Conservation (phyloP, 2,329 filamentous ascomycete genomes). For the Cercospora nicotianae region DNA sequence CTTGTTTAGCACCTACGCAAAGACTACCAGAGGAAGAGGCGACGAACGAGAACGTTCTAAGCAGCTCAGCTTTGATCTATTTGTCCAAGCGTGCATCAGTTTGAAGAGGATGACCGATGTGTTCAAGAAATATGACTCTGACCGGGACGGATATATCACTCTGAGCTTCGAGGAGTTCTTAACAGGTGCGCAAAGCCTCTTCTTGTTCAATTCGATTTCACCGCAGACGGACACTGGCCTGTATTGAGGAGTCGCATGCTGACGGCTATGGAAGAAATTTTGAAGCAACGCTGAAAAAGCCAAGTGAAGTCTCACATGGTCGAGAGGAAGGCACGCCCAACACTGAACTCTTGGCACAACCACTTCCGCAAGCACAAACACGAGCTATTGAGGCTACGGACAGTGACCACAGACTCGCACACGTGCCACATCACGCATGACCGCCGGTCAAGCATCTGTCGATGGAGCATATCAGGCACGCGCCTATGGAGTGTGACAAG, state of each 20-base stretch:
- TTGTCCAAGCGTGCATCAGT: constrained; percentile 95
- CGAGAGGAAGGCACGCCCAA: background rate
- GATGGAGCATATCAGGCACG: background rate
- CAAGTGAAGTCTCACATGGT: background rate
- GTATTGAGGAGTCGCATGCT: constrained; percentile 42
- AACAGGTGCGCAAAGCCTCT: constrained; percentile 57
- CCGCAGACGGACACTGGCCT: constrained; percentile 53
- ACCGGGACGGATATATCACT: constrained; percentile 81
- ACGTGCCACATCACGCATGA: background rate
- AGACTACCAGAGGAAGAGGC: constrained; percentile 38
- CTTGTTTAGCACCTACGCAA: constrained; percentile 84
- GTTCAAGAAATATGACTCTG: constrained; percentile 98
- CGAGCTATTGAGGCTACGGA: background rate
- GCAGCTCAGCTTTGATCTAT: constrained; percentile 73
- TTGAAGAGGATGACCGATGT: constrained; percentile 98
- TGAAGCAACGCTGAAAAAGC: constrained; percentile 27
- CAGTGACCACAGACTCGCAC: background rate
- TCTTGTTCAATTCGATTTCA: constrained; percentile 56
- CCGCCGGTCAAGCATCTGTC: background rate
- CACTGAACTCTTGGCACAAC: background rate
- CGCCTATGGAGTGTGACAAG: background rate
- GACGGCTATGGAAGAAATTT: constrained; percentile 28
- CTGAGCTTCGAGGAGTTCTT: constrained; percentile 57
- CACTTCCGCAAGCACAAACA: background rate
- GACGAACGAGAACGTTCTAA: constrained; percentile 42